Conservation (phyloP, 768 basidiomycete species). For the Termitomyces sp. region DNA sequence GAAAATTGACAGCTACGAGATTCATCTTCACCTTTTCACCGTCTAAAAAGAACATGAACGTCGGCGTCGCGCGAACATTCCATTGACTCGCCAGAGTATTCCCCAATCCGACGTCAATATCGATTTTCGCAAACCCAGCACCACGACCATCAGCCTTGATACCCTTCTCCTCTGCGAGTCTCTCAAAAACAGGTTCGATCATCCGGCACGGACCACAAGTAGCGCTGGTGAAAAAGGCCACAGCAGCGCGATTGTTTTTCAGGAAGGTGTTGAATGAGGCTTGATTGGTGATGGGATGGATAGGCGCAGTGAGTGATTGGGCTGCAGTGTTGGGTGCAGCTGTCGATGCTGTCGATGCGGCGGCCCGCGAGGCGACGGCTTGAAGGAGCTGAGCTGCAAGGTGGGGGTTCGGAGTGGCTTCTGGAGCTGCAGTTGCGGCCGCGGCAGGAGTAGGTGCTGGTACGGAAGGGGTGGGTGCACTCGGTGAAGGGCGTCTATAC, state of each 20-base stretch:
- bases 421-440: slow-evolving; percentile 14
- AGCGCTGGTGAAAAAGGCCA: slow-evolving; percentile 78
- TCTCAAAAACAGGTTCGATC: slow-evolving; percentile 82
- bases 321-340: slow-evolving; percentile 26
- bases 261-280: slow-evolving; percentile 68
- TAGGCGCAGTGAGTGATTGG: slow-evolving; percentile 49
- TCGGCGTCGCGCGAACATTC: slow-evolving; percentile 75
- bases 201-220: slow-evolving; percentile 76
- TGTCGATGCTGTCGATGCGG: slow-evolving; percentile 7
- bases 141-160: slow-evolving; percentile 32
- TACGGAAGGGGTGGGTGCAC: slow-evolving; percentile 26
- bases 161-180: slow-evolving; percentile 62
- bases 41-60: slow-evolving; percentile 83
- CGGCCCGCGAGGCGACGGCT: slow-evolving; percentile 48
- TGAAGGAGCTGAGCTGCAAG: slow-evolving; percentile 52
- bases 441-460: slow-evolving; percentile 17
- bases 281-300: slow-evolving; percentile 71
- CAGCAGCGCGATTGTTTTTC: slow-evolving; percentile 59
- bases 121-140: slow-evolving; percentile 80
- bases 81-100: slow-evolving; percentile 53
- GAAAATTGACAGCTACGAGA: neutral
- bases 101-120: slow-evolving; percentile 68
- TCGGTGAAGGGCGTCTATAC: slow-evolving; percentile 60
- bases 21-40: slow-evolving; percentile 55
- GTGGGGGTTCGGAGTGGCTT: slow-evolving; percentile 39